Percentiles rank a stretch among this genome's conserved stretches.
Conservation (phyloP, 1,139 yeast genomes). For the Taphrina sp. region DNA sequence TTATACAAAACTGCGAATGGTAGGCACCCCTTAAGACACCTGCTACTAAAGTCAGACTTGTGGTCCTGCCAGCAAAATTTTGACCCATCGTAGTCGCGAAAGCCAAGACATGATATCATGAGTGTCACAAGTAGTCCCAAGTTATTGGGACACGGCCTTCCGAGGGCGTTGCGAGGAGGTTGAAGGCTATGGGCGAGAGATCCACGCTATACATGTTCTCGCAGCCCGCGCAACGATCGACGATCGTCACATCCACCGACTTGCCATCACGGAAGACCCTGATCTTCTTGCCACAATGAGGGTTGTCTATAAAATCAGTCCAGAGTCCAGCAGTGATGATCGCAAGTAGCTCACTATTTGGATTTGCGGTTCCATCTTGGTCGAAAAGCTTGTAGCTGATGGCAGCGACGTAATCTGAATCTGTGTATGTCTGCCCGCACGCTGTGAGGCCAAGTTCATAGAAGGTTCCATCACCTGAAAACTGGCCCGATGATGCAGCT, state of each 20-base stretch:
- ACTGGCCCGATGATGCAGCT: conserved; percentile 42
- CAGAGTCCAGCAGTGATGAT: too few species aligned
- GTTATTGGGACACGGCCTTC: conserved; percentile 52
- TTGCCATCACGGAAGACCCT: conserved; percentile 50
- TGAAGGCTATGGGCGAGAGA: conserved; percentile 56
- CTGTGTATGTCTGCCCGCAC: conserved; percentile 55
- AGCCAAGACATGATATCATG: too few species aligned
- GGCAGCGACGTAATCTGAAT: conserved; percentile 53
- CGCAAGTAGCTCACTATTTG: conserved; percentile 40
- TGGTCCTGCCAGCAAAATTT: too few species aligned
- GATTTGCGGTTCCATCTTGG: conserved; percentile 42
- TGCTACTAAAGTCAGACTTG: too few species aligned
- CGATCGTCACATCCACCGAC: conserved; percentile 53
- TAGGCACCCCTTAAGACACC: too few species aligned
- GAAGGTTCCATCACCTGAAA: conserved; percentile 60
- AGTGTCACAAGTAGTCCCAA: conserved; percentile 50
- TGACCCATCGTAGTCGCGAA: too few species aligned
- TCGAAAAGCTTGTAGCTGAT: conserved; percentile 45
- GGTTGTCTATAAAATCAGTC: conserved; percentile 44
- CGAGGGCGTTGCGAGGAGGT: conserved; percentile 49
- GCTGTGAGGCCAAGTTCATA: conserved; percentile 62
- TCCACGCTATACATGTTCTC: conserved; percentile 49
- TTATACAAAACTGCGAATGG: too few species aligned
- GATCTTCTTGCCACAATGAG: conserved; percentile 54
- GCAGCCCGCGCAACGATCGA: conserved; percentile 58